Evolutionary conservation across 2,329 filamentous ascomycete species (phyloP).

Genomic region (Rhynchosporium secalis): DNA sequence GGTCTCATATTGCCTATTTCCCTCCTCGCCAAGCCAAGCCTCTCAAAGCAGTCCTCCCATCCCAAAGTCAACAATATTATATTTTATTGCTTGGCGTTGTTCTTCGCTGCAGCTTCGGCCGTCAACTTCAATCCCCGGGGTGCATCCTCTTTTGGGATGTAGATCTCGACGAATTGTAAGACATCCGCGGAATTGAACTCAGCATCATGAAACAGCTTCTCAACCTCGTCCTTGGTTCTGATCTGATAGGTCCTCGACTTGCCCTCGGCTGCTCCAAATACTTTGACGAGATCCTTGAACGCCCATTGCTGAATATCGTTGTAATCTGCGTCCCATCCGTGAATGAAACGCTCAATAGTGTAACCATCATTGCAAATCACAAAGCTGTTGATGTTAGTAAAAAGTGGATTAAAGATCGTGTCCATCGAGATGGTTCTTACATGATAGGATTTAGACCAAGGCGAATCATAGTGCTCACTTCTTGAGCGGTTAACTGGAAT

Average conservation of each 20-base stretch:
- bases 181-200: slow-evolving; percentile 59
- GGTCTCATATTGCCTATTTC: neutral
- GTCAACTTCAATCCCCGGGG: slow-evolving; percentile 69
- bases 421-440: slow-evolving; percentile 46
- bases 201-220: slow-evolving; percentile 62
- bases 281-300: slow-evolving; percentile 65
- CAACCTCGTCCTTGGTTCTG: slow-evolving; percentile 68
- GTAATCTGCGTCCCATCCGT: slow-evolving; percentile 76
- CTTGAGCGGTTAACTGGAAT: slow-evolving; percentile 82
- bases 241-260: slow-evolving; percentile 64
- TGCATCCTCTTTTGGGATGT: slow-evolving; percentile 78
- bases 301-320: slow-evolving; percentile 81
- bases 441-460: slow-evolving; percentile 75
- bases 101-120: slow-evolving; percentile 68
- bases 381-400: slow-evolving; percentile 51
- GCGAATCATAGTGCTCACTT: slow-evolving; percentile 80
- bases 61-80: neutral
- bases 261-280: slow-evolving; percentile 63
- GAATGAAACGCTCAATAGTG: slow-evolving; percentile 86
- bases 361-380: slow-evolving; percentile 86
- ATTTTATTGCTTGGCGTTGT: slow-evolving; percentile 52
- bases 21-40: neutral
- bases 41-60: neutral
- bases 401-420: neutral
- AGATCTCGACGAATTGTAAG: slow-evolving; percentile 75